Evolutionary conservation across 495 filamentous ascomycete species (phyloP).

Genomic region (Xylaria curta): DNA sequence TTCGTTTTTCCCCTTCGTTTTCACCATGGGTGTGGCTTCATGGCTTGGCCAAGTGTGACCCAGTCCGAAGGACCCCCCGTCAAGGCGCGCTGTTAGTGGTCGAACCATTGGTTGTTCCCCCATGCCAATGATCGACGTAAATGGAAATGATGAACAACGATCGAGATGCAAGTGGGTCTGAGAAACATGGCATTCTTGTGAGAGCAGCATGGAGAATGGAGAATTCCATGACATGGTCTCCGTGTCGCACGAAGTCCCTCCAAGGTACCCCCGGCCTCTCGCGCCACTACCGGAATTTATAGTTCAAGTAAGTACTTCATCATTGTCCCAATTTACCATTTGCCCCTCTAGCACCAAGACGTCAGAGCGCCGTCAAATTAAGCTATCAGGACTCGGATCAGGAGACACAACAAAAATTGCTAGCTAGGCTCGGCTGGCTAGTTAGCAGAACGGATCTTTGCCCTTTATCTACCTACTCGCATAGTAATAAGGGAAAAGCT

Average conservation of each 20-base stretch:
- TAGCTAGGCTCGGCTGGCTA: neutral
- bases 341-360: neutral
- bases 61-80: constrained; percentile 3
- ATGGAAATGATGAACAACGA: constrained; percentile 29
- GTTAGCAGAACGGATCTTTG: neutral
- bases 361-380: constrained; percentile 16
- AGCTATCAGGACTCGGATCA: neutral
- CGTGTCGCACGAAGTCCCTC: constrained; percentile 32
- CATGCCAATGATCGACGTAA: constrained; percentile 29
- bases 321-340: neutral
- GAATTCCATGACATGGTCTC: constrained; percentile 35
- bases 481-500: neutral
- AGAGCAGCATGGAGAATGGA: constrained; percentile 36
- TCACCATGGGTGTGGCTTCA: constrained; percentile 11
- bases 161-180: constrained; percentile 38
- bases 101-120: constrained; percentile 23
- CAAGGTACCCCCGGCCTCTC: constrained; percentile 28
- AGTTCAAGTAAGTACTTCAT: neutral
- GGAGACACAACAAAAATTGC: neutral
- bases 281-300: neutral
- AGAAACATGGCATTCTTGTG: constrained; percentile 37
- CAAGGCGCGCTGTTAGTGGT: constrained; percentile 14
- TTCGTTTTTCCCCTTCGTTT: neutral
- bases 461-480: neutral
- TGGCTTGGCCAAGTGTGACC: constrained; percentile 18